Base-by-base conservation (phyloP, 2,329 filamentous ascomycete genomes). In the Fusarium graminum region DNA sequence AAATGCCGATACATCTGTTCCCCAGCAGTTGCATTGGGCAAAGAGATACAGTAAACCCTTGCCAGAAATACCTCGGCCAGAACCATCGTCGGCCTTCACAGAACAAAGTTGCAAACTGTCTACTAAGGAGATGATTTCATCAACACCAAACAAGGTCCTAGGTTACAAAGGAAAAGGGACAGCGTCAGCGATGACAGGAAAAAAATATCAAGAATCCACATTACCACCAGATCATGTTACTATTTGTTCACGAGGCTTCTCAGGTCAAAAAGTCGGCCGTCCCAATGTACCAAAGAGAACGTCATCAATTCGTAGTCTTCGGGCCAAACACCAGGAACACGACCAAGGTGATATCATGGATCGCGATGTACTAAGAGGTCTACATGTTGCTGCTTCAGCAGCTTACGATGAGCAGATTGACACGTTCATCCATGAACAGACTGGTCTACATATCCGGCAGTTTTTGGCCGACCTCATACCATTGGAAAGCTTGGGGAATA, bases 341-440 rank as follows among this genome's bases (percentile, higher is more conserved):
- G 76, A 79, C 9, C 78, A 81, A 54, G 66, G 67, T 13, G 71
- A 77, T 34, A 80, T 86, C 29, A 75, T 74, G 25, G 82, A 87
- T 68, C 78, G 80, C 43, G 83, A 86, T 68, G 81, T 88, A 4
- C 79, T 88, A 46, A 79, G 81, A 49, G 86, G 86, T 0, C 75
- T 88, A 12, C 83, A 84, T 59, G 80, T 88, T 38, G 85, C 85
- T 7, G 81, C 84, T 29, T 83, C 82, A 7, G 86, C 86, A 12
- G 85, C 85, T 6, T 86, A 85, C 47, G 82, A 88, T 54, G 81
- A 85, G 54, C 76, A 81, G 34, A 80, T 87, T 3, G 85, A 88
- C 69, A 79, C 79, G 0, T 82, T 82, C 72, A 82, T 88, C 52
- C 77, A 80, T 28, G 75, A 81, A 22, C 80, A 81, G 61, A 87